A percentile compares a stretch with the other conserved stretches of the same genome.
These are phyloP conservation scores for Chloris gayana DNA, from an alignment of 176 grass and related monocot species.

Conservation along the genomic window DNA sequence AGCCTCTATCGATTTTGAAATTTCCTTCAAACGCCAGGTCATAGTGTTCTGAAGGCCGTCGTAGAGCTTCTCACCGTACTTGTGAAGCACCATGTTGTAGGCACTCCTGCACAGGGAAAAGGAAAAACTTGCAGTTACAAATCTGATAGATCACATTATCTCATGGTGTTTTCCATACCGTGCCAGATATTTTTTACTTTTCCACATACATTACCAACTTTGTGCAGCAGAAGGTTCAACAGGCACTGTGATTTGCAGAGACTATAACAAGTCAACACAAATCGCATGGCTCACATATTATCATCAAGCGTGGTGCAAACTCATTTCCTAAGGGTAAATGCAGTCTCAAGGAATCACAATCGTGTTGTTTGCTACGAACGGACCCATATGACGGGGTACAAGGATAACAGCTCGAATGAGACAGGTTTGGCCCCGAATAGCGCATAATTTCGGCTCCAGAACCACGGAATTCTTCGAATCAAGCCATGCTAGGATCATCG, in stretches of 20 bases:
- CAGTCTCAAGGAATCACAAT: background rate
- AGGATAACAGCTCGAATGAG: background rate
- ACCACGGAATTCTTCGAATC: slow-evolving; percentile 25
- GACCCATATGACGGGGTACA: background rate
- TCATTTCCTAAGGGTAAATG: background rate
- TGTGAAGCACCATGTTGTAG: slow-evolving; percentile 99
- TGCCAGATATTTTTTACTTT: background rate
- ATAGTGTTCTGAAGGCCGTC: slow-evolving; percentile 70
- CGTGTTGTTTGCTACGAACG: background rate
- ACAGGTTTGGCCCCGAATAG: background rate
- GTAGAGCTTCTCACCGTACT: slow-evolving; percentile 89
- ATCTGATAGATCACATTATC: background rate
- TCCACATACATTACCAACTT: background rate
- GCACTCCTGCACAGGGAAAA: slow-evolving; percentile 65
- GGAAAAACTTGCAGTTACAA: slow-evolving; percentile 19
- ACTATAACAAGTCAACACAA: slow-evolving; percentile 5
- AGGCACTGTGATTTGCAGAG: background rate
- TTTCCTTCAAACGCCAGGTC: slow-evolving; percentile 78
- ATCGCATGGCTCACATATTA: background rate
- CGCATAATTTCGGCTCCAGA: background rate
- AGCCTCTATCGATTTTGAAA: slow-evolving; percentile 74
- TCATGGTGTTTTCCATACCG: background rate
- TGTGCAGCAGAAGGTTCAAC: slow-evolving; percentile 9
- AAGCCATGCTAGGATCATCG: background rate
- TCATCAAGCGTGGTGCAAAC: background rate